These are phyloP conservation scores for Sarocladiaceae sp. DNA, from an alignment of 2,329 filamentous ascomycete species.

Conservation along the genomic window DNA sequence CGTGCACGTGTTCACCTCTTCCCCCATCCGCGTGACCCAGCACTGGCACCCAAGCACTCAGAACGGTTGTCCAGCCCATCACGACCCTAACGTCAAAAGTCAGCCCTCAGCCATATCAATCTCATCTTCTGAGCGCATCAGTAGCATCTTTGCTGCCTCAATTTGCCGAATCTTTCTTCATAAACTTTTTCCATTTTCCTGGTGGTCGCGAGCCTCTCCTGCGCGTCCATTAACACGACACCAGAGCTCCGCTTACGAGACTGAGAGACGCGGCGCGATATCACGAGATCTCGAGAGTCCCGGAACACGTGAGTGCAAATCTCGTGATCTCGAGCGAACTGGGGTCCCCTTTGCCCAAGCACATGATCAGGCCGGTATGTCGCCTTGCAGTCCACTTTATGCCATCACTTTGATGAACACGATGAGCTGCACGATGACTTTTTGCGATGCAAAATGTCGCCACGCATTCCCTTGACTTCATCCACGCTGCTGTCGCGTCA, in stretches of 20 bases:
- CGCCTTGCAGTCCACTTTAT: constrained; percentile 18
- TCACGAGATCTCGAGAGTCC: constrained; percentile 38
- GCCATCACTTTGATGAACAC: constrained; percentile 3
- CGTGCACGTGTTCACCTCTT: constrained; percentile 11
- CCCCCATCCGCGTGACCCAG: constrained; percentile 11
- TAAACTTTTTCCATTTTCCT: constrained; percentile 8
- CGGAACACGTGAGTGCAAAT: constrained; percentile 41
- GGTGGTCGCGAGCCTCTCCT: neutral
- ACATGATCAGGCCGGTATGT: constrained; percentile 45
- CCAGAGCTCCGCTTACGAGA: neutral
- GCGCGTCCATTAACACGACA: constrained; percentile 7
- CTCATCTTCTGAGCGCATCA: neutral
- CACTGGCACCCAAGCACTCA: neutral
- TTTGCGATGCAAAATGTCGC: constrained; percentile 1
- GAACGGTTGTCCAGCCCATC: neutral
- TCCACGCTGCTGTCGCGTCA: neutral
- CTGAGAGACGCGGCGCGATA: constrained; percentile 30
- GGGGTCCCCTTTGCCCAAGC: constrained; percentile 20
- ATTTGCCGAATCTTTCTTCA: too few species aligned
- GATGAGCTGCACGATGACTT: constrained; percentile 3
- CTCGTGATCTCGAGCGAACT: constrained; percentile 36
- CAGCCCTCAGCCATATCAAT: neutral
- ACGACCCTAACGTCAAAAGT: constrained; percentile 10
- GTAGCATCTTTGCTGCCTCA: neutral
- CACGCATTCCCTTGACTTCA: neutral